These are phyloP conservation scores for Diutina sp. DNA, from an alignment of 1,139 yeast genomes.

Conservation along the genomic window DNA sequence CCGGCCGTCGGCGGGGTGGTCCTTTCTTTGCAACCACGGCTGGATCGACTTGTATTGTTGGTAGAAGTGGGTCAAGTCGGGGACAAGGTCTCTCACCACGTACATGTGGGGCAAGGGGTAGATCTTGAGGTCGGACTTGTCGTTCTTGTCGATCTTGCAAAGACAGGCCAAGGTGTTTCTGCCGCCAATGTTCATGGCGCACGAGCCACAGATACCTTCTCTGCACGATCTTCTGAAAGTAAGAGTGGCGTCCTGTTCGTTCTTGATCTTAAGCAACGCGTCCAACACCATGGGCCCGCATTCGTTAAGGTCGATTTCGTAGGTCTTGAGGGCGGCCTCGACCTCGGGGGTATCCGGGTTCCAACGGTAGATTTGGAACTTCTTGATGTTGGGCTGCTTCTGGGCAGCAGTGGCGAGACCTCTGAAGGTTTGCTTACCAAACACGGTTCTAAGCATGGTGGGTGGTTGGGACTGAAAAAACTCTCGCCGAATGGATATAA, in stretches of 20 bases:
- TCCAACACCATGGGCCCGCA: conserved; percentile 99
- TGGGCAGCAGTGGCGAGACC: conserved; percentile 26
- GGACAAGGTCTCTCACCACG: conserved; percentile 93
- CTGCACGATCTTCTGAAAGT: conserved; percentile 98
- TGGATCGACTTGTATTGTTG: conserved; percentile 97
- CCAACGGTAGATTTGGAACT: conserved; percentile 94
- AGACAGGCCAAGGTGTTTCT: conserved; percentile 93
- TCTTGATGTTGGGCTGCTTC: conserved; percentile 47
- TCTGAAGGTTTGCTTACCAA: conserved; percentile 13
- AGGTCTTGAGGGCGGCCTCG: conserved; percentile 79
- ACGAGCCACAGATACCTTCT: conserved; percentile 99
- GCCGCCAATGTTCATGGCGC: conserved; percentile 99
- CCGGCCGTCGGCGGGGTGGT: conserved; percentile 77
- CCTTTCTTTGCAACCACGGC: conserved; percentile 85
- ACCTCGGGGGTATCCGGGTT: conserved; percentile 93
- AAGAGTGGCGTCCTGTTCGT: conserved; percentile 90
- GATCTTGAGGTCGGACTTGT: conserved; percentile 65
- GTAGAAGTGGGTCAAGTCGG: conserved; percentile 95
- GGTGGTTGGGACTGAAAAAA: neutral
- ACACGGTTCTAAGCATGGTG: conserved; percentile 11
- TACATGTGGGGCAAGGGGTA: conserved; percentile 98
- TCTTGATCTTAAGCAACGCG: conserved; percentile 86
- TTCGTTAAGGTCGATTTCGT: conserved; percentile 72
- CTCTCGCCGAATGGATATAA: neutral
- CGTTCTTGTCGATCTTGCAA: conserved; percentile 81